Evolutionary conservation across 768 basidiomycete species (phyloP), one percentile per base, ranked within the genome.

Genomic region (Tephrocybe rancida): DNA sequence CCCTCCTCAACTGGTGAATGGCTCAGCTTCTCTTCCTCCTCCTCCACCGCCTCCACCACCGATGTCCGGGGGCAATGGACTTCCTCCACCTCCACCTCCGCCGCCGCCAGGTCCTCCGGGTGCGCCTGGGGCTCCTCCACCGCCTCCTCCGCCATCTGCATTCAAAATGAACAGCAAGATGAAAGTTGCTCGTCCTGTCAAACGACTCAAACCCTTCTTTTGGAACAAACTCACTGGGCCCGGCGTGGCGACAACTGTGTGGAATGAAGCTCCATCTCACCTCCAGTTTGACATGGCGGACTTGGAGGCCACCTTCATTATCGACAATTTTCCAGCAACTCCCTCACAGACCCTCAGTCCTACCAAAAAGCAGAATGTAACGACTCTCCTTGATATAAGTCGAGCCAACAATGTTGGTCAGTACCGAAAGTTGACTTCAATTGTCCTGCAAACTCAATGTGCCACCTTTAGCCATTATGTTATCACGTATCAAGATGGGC

Each of bases 321-420:
- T 93, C 14, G 84, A 86, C 37, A 75, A 70, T 37, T 57, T 65
- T 5, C 65, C 79, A 7, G 58, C 72, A 14, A 72, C 73, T 1
- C 72, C 75, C 1, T 81, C 80, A 3, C 75, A 77, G 58, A 61
- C 74, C 27, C 66, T 61, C 21, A 76, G 64, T 43, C 68, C 79
- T 1, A 52, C 72, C 5, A 83, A 77, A 68, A 85, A 83, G 67
- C 79, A 84, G 65, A 79, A 78, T 56, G 77, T 86, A 1, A 85
- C 83, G 0, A 92, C 89, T 0, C 68, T 95, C 24, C 71, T 95
- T 29, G 88, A 91, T 63, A 90, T 89, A 41, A 87, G 84, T 14
- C 78, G 92, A 14, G 90, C 95, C 1, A 92, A 92, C 59, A 90
- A 95, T 61, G 78, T 95, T 59, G 88, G 92, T 86, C 58, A 60